A percentile compares a stretch with the other conserved stretches of the same genome.
phyloP scores from a whole-genome alignment of 805 yeast genomes.

The Yamadazyma olivae region DNA sequence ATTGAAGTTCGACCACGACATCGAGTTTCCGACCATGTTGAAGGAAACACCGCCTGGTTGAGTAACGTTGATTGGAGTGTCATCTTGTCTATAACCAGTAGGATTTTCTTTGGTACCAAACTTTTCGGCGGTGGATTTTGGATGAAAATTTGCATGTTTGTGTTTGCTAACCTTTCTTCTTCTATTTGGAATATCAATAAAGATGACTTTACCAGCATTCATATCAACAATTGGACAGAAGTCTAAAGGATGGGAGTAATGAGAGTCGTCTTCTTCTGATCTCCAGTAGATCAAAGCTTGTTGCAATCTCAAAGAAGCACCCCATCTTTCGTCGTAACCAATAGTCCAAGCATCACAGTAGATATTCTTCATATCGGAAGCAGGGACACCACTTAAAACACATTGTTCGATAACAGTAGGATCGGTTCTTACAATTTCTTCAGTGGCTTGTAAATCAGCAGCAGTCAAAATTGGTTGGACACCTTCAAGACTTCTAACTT shows the following conservation, averaged over 20 bases:
- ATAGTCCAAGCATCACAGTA: constrained; percentile 71
- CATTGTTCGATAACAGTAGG: constrained; percentile 73
- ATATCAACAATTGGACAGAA: constrained; percentile 82
- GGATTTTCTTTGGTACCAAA: constrained; percentile 49
- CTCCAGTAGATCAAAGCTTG: constrained; percentile 81
- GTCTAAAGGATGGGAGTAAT: constrained; percentile 72
- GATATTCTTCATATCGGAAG: constrained; percentile 54
- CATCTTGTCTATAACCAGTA: constrained; percentile 54
- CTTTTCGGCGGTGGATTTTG: constrained; percentile 57
- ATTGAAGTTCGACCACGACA: constrained; percentile 75
- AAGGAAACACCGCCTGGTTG: constrained; percentile 86
- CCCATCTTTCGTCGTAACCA: constrained; percentile 77
- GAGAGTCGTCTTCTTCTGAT: constrained; percentile 72
- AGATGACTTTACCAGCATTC: constrained; percentile 64
- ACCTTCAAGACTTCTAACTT: constrained; percentile 49
- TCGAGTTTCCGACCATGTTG: constrained; percentile 62
- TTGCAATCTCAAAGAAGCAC: constrained; percentile 68
- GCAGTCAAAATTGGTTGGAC: constrained; percentile 76
- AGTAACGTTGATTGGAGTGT: constrained; percentile 64
- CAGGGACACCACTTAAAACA: constrained; percentile 65
- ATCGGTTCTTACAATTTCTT: constrained; percentile 64
- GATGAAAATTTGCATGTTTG: constrained; percentile 70
- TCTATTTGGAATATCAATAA: constrained; percentile 70
- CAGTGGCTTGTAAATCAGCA: constrained; percentile 61
- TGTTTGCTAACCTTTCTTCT: constrained; percentile 69